phyloP scores from a whole-genome alignment of 2,329 filamentous ascomycete species.

The Claviceps paspali region DNA sequence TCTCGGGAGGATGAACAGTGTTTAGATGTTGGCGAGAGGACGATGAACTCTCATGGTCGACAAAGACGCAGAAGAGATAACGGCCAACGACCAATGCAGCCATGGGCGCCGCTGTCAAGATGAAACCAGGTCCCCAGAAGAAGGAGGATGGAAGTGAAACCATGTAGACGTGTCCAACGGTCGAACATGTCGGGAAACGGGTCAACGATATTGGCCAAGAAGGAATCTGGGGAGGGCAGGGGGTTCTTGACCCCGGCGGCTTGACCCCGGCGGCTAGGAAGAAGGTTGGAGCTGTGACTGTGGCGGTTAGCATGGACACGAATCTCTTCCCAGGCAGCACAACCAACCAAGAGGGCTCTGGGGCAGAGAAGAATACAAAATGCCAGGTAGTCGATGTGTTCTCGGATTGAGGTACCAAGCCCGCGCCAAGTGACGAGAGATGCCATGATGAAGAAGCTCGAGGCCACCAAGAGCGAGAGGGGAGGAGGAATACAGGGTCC shows the following conservation, averaged over 20 bases:
- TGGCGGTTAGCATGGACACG: too few species aligned
- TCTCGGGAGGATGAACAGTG: too few species aligned
- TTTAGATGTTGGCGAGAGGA: conserved; percentile 7
- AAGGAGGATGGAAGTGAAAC: conserved; percentile 31
- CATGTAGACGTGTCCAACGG: conserved; percentile 32
- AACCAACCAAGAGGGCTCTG: too few species aligned
- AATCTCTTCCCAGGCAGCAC: too few species aligned
- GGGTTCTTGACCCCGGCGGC: conserved; percentile 10
- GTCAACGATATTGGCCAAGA: conserved; percentile 36
- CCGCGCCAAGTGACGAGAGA: too few species aligned
- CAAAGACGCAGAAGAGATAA: too few species aligned
- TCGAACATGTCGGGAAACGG: conserved; percentile 22
- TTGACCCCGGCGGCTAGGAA: conserved; percentile 4
- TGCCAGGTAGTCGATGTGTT: too few species aligned
- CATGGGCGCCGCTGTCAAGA: conserved; percentile 5
- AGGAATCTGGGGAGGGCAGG: conserved; percentile 19
- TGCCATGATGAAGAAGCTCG: background rate
- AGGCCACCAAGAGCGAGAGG: too few species aligned
- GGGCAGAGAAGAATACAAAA: too few species aligned
- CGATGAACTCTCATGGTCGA: background rate
- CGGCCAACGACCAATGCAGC: conserved; percentile 2
- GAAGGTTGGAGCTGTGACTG: too few species aligned
- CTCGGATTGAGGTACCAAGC: too few species aligned
- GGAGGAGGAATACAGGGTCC: too few species aligned
- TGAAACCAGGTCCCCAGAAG: conserved; percentile 6